Percentiles rank a stretch among this genome's conserved stretches.
These are phyloP conservation scores for Phytophthora fragariaefolia DNA, from an alignment of 352 stramenopile genomes.

Conservation along the genomic window DNA sequence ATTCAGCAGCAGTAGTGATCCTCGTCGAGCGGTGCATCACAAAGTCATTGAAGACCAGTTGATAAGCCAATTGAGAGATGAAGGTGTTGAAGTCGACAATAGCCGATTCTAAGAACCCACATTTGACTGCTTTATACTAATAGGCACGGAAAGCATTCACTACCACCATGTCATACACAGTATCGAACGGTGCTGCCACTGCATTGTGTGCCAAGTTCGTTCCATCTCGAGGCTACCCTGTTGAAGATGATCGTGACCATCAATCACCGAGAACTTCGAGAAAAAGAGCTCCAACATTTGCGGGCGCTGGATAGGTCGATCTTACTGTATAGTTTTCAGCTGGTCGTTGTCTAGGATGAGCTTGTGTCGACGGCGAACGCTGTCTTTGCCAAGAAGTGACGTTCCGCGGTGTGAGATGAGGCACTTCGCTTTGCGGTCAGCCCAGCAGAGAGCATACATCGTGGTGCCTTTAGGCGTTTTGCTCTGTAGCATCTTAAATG, in stretches of 20 bases:
- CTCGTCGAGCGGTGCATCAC: too few relatives aligned
- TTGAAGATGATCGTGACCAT: too few relatives aligned
- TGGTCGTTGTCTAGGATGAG: not conserved
- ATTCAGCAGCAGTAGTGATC: not conserved
- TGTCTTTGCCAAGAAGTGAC: not conserved
- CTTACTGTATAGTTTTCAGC: not conserved
- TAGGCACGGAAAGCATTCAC: not conserved
- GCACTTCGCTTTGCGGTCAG: not conserved
- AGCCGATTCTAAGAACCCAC: not conserved
- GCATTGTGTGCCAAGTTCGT: not conserved
- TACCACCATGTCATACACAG: not conserved
- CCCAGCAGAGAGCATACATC: slow-evolving; percentile 4
- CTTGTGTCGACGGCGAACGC: not conserved
- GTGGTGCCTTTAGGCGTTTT: not conserved
- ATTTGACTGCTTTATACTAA: too few relatives aligned
- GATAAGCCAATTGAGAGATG: slow-evolving; percentile 5
- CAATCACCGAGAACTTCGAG: too few relatives aligned
- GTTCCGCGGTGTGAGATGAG: slow-evolving; percentile 6
- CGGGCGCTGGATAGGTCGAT: not conserved
- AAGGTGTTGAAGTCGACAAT: slow-evolving; percentile 8
- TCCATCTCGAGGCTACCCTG: too few relatives aligned
- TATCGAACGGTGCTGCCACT: not conserved
- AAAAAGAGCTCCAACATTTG: slow-evolving; percentile 10
- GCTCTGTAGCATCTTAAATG: slow-evolving; percentile 1
- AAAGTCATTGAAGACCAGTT: slow-evolving; percentile 9